phyloP scores from a whole-genome alignment of 306 rosid genomes.

The Acacia melanoxylon region DNA sequence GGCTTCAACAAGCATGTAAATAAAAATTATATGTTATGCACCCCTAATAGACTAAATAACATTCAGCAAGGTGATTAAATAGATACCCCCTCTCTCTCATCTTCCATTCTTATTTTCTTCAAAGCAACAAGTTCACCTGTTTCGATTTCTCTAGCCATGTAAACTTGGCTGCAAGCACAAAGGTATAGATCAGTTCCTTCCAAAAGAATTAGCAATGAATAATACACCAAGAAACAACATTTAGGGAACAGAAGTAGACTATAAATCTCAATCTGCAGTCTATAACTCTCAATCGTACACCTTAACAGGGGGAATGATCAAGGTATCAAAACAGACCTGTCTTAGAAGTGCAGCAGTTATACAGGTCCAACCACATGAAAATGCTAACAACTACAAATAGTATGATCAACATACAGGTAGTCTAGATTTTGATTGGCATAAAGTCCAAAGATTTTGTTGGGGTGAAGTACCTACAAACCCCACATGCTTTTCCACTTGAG shows the following conservation, averaged over 20 bases:
- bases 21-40: not conserved
- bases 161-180: constrained; percentile 61
- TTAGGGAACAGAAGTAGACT: not conserved
- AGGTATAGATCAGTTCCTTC: constrained; percentile 15
- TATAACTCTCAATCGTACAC: not conserved
- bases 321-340: too few species aligned
- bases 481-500: too few species aligned
- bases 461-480: too few species aligned
- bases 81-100: constrained; percentile 72
- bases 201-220: constrained; percentile 1
- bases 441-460: too few species aligned
- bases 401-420: too few species aligned
- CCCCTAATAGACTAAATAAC: not conserved
- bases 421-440: too few species aligned
- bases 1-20: not conserved
- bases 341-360: too few species aligned
- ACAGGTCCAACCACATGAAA: too few species aligned
- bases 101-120: constrained; percentile 76
- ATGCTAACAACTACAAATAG: too few species aligned
- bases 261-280: not conserved
- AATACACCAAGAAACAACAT: not conserved
- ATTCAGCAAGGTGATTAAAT: not conserved
- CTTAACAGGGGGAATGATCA: not conserved
- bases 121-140: constrained; percentile 80
- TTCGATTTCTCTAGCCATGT: constrained; percentile 62